phyloP scores from a whole-genome alignment of 768 basidiomycete species.

The Tylopilus felleus region DNA sequence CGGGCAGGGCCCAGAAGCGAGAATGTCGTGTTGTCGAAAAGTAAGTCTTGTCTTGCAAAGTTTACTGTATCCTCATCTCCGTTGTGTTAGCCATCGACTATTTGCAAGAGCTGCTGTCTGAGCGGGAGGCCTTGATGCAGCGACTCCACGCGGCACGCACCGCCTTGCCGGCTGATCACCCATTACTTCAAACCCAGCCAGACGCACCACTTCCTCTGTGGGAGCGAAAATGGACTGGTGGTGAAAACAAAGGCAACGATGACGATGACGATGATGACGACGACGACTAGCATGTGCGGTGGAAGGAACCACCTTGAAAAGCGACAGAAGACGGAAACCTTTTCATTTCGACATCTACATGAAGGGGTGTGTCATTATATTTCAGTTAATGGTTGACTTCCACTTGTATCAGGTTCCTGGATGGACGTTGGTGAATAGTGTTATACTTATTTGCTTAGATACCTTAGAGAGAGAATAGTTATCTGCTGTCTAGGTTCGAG shows the following conservation, averaged over 20 bases:
- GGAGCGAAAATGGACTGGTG: constrained; percentile 86
- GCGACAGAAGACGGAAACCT: not conserved
- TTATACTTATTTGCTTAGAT: constrained; percentile 17
- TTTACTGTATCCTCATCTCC: constrained; percentile 2
- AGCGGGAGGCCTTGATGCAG: constrained; percentile 52
- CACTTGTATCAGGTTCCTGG: constrained; percentile 5
- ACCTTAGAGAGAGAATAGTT: constrained; percentile 9
- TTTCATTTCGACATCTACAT: constrained; percentile 1
- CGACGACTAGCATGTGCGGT: constrained; percentile 32
- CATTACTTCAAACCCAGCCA: constrained; percentile 37
- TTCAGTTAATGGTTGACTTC: constrained; percentile 24
- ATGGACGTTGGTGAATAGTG: not conserved
- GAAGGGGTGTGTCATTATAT: constrained; percentile 21
- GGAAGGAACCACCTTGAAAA: no score
- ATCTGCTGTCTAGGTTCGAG: not conserved
- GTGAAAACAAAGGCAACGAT: constrained; percentile 49
- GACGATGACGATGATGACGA: constrained; percentile 47
- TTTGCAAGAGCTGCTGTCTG: constrained; percentile 60
- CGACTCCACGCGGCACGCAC: constrained; percentile 60
- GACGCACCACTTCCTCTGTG: constrained; percentile 49
- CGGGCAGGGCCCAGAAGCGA: constrained; percentile 88
- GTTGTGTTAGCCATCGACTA: constrained; percentile 74
- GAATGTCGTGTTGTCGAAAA: constrained; percentile 83
- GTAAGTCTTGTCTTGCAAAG: constrained; percentile 41
- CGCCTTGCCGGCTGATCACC: constrained; percentile 58